These are phyloP conservation scores for Russula griseocarnosa DNA, from an alignment of 768 basidiomycete genomes.

Conservation along the genomic window DNA sequence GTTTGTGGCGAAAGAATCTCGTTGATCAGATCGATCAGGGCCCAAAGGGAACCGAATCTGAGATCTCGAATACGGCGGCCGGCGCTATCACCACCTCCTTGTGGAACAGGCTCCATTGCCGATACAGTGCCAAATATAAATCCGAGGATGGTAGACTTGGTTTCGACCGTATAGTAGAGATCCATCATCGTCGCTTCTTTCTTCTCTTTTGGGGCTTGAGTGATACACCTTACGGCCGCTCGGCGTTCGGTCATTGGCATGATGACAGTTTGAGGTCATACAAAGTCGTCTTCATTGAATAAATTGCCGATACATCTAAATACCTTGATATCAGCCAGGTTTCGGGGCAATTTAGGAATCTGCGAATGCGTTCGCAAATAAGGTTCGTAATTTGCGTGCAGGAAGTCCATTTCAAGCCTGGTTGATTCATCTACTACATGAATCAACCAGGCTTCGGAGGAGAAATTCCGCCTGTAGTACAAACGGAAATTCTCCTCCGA, in stretches of 20 bases:
- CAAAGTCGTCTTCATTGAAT: no score
- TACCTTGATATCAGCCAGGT: background rate
- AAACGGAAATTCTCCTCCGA: background rate
- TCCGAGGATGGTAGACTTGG: no score
- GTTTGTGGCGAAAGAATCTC: background rate
- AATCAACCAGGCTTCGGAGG: no score
- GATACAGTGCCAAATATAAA: no score
- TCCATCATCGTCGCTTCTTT: background rate
- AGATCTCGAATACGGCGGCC: background rate
- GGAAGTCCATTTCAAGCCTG: background rate
- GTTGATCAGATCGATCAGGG: background rate
- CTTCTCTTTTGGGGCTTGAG: no score
- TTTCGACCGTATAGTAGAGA: background rate
- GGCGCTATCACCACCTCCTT: background rate
- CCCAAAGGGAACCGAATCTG: background rate
- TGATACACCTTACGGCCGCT: constrained; percentile 4
- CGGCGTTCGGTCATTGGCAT: background rate
- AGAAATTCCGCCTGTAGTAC: no score
- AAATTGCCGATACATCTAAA: background rate
- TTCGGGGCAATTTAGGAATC: background rate
- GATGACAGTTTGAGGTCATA: background rate
- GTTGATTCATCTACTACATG: background rate
- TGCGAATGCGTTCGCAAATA: background rate
- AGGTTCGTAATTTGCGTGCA: background rate
- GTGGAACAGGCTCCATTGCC: background rate